Evolutionary conservation across 805 yeast species (phyloP).

Genomic region (Sugiyamaella marilandica): DNA sequence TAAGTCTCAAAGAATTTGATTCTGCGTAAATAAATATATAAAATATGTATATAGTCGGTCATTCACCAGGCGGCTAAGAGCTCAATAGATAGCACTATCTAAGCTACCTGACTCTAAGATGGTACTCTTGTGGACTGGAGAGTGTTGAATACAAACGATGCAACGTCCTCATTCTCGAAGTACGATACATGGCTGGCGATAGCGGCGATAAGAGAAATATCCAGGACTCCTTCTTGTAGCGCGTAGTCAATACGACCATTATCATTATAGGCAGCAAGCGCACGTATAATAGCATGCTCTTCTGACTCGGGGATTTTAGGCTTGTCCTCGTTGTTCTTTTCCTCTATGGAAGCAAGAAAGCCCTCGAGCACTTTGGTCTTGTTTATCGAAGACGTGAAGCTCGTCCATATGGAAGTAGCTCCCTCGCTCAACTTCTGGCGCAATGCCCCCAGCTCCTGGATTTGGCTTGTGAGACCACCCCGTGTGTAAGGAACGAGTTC

Average conservation of each 20-base stretch:
- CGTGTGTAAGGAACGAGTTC: slow-evolving; percentile 51
- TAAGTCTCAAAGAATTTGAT: neutral
- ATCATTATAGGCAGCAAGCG: slow-evolving; percentile 51
- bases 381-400: neutral
- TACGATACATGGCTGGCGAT: slow-evolving; percentile 83
- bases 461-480: slow-evolving; percentile 36
- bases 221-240: slow-evolving; percentile 72
- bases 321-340: neutral
- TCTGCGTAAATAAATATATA: neutral
- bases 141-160: slow-evolving; percentile 59
- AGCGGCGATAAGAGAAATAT: slow-evolving; percentile 73
- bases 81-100: too few species aligned
- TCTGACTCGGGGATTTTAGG: neutral
- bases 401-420: slow-evolving; percentile 18
- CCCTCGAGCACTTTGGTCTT: neutral
- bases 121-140: neutral
- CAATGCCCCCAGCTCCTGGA: slow-evolving; percentile 33
- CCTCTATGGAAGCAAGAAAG: neutral
- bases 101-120: too few species aligned
- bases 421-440: slow-evolving; percentile 17
- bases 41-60: neutral
- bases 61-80: too few species aligned
- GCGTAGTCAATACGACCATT: slow-evolving; percentile 80
- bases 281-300: slow-evolving; percentile 20
- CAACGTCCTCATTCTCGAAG: slow-evolving; percentile 80